Evolutionary conservation across 2,329 filamentous ascomycete species (phyloP).

Genomic region (Colletotrichum incanum): DNA sequence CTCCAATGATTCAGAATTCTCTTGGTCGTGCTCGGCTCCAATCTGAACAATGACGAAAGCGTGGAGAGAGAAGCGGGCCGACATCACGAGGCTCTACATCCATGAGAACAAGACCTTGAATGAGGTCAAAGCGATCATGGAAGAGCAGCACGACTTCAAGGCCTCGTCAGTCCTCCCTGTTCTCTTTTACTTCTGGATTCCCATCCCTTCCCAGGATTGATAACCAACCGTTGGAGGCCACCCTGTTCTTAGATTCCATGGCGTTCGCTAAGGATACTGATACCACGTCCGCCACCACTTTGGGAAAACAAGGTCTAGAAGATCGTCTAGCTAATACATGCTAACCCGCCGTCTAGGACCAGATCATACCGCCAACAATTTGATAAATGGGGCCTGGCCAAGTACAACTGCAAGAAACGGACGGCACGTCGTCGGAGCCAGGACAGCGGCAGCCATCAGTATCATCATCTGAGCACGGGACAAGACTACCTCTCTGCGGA

Average conservation of each 20-base stretch:
- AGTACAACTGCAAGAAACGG: slow-evolving; percentile 62
- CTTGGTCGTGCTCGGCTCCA: neutral
- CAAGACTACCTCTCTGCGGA: neutral
- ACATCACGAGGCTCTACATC: slow-evolving; percentile 60
- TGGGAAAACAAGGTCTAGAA: neutral
- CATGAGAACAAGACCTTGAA: slow-evolving; percentile 56
- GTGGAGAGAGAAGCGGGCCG: slow-evolving; percentile 56
- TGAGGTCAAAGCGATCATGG: slow-evolving; percentile 59
- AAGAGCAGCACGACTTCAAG: slow-evolving; percentile 56
- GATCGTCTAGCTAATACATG: neutral
- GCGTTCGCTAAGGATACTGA: neutral
- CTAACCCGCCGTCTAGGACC: slow-evolving; percentile 45
- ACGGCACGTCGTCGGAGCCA: slow-evolving; percentile 47
- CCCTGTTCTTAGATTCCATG: neutral
- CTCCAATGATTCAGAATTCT: slow-evolving; percentile 16
- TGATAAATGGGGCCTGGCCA: slow-evolving; percentile 61
- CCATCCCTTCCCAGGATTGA: too few relatives aligned
- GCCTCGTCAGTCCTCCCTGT: slow-evolving; percentile 55
- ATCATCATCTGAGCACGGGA: neutral
- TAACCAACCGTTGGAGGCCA: neutral
- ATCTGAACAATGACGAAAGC: slow-evolving; percentile 60
- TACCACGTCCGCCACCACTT: neutral
- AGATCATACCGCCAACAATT: slow-evolving; percentile 67
- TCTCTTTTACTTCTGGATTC: neutral
- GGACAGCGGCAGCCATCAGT: neutral